These are phyloP conservation scores for Megacollybia marginata DNA, from an alignment of 768 basidiomycete species.

Conservation along the genomic window DNA sequence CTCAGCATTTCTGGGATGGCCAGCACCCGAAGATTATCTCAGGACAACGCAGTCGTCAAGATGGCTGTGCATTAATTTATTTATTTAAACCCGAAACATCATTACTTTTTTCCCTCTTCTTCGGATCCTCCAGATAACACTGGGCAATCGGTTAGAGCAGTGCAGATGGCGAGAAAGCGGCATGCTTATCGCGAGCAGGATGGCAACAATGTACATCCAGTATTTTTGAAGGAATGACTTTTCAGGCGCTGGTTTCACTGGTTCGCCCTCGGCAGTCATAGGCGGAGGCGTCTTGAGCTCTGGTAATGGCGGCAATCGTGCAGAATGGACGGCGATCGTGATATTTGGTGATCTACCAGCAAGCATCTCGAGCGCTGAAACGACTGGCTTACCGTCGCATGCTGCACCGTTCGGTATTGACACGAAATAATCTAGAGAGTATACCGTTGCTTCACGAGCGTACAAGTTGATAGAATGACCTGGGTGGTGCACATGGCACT, in stretches of 20 bases:
- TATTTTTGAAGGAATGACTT: conserved; percentile 85
- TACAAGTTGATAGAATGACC: conserved; percentile 43
- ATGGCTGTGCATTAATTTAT: no score
- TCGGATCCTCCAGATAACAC: not conserved
- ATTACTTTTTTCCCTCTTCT: not conserved
- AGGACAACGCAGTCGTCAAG: no score
- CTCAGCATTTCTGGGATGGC: no score
- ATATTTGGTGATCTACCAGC: conserved; percentile 33
- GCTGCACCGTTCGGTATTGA: conserved; percentile 61
- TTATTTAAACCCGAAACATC: no score
- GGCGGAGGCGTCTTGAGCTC: conserved; percentile 62
- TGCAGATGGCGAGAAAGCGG: conserved; percentile 5
- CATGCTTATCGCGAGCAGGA: conserved; percentile 54
- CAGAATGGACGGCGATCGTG: conserved; percentile 37
- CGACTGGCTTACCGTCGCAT: conserved; percentile 32
- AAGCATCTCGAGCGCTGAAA: conserved; percentile 19
- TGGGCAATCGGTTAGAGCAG: not conserved
- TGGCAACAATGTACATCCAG: conserved; percentile 73
- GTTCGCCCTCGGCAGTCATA: conserved; percentile 58
- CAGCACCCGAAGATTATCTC: no score
- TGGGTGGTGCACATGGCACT: conserved; percentile 43
- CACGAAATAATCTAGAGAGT: conserved; percentile 64
- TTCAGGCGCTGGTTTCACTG: conserved; percentile 52
- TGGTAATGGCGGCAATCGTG: conserved; percentile 57
- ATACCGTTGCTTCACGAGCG: conserved; percentile 34